phyloP scores from a whole-genome alignment of 2,329 filamentous ascomycete species.

The Venturia oleaginea region DNA sequence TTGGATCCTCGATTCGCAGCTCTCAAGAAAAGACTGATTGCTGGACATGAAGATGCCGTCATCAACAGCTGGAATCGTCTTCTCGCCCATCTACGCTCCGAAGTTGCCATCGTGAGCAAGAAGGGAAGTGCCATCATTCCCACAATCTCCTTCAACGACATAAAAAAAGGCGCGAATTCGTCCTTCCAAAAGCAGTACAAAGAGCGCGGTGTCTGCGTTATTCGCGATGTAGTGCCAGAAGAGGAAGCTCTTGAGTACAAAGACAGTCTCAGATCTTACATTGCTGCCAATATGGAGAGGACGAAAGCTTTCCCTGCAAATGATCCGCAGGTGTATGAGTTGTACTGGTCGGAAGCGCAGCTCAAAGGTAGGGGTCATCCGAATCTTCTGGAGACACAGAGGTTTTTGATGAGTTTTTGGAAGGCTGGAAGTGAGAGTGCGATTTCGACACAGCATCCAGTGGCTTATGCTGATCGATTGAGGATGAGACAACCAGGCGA shows the following conservation, averaged over 20 bases:
- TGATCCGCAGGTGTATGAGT: constrained; percentile 42
- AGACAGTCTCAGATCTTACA: constrained; percentile 35
- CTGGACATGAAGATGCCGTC: constrained; percentile 39
- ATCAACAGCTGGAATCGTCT: constrained; percentile 39
- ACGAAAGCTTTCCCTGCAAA: constrained; percentile 39
- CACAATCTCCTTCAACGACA: constrained; percentile 38
- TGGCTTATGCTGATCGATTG: constrained; percentile 40
- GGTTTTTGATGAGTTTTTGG: constrained; percentile 42
- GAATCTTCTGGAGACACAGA: constrained; percentile 37
- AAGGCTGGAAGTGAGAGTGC: constrained; percentile 15
- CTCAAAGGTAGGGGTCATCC: constrained; percentile 39
- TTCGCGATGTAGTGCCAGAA: constrained; percentile 36
- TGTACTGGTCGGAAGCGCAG: constrained; percentile 42
- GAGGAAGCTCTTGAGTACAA: constrained; percentile 37
- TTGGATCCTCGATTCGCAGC: constrained; percentile 37
- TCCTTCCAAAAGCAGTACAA: constrained; percentile 49
- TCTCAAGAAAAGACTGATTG: constrained; percentile 36
- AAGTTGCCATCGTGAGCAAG: constrained; percentile 36
- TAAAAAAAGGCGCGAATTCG: constrained; percentile 35
- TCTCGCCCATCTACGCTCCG: constrained; percentile 33
- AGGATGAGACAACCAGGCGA: constrained; percentile 48
- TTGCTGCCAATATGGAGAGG: constrained; percentile 35
- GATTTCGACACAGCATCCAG: constrained; percentile 37
- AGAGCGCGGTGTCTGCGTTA: constrained; percentile 45
- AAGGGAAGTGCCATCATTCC: constrained; percentile 35